Percentiles rank a stretch among this genome's conserved stretches.
Conservation (phyloP, 2,329 filamentous ascomycete species). For the Purpureocillium takamizusanense region DNA sequence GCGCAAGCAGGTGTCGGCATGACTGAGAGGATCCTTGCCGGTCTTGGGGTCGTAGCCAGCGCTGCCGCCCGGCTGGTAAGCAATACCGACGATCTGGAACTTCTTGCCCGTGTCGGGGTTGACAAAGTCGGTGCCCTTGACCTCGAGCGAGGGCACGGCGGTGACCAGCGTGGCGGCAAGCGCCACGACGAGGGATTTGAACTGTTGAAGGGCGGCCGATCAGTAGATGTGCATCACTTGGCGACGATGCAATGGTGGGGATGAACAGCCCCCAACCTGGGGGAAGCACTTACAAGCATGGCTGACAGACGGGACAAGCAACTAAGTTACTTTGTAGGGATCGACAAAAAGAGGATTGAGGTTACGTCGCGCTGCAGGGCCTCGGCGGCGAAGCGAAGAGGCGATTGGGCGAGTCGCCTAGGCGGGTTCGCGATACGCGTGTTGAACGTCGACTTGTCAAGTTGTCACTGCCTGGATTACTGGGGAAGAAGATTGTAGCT, state of each 20-base stretch:
- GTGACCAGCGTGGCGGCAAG: slow-evolving; percentile 42
- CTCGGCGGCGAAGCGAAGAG: neutral
- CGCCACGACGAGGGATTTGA: slow-evolving; percentile 39
- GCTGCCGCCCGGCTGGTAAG: slow-evolving; percentile 61
- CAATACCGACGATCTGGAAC: slow-evolving; percentile 59
- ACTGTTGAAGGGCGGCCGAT: slow-evolving; percentile 8
- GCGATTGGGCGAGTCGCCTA: neutral
- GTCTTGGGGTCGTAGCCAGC: slow-evolving; percentile 47
- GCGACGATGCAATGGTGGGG: too few species aligned
- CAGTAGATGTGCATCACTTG: slow-evolving; percentile 7
- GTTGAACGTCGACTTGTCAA: too few species aligned
- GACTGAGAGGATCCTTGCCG: slow-evolving; percentile 50
- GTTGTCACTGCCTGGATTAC: too few species aligned
- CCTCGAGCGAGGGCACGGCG: slow-evolving; percentile 48
- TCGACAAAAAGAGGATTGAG: neutral
- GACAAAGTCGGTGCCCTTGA: slow-evolving; percentile 50
- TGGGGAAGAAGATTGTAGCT: too few species aligned
- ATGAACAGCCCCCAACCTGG: too few species aligned
- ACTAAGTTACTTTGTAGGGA: too few species aligned
- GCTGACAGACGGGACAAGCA: neutral
- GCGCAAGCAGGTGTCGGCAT: slow-evolving; percentile 48
- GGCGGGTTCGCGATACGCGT: too few species aligned
- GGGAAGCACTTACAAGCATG: slow-evolving; percentile 12
- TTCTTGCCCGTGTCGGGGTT: slow-evolving; percentile 48
- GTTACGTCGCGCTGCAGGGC: neutral